Base-by-base conservation (phyloP, 2,329 filamentous ascomycete genomes). In the Akanthomyces lecanii region DNA sequence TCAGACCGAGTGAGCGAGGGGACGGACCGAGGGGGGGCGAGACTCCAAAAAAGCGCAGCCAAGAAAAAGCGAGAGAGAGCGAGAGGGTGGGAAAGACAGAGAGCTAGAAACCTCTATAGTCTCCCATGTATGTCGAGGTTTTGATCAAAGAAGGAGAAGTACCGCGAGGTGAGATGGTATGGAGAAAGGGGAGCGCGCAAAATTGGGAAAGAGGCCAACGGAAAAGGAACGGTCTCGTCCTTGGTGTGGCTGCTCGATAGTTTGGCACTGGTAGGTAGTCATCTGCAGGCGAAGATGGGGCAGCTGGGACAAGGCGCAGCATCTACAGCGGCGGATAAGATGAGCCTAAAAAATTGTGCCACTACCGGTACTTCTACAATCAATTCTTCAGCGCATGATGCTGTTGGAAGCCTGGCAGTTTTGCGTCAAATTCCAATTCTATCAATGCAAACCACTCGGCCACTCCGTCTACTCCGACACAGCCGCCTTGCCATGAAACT, bases 161-260 rank as follows among this genome's bases (percentile, higher is more conserved):
- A 2, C 7, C 38, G 14, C 7, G 12, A 40, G 38, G 14, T 16
- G n/a, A 16, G 42, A 45, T 45, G 42, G 21, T 21, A 45, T 45
- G 42, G 5, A 21, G 42, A 45, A 21, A 14, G 18, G 18, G 42
- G 16, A 45, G n/a, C 42, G 42, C 28, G n/a, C 7, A 45, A 45
- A 45, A n/a, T 8, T 45, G 42, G n/a, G 42, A 45, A 45, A 45
- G 42, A 45, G n/a, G 42, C 38, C 2, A 40, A 40, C 38, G 38
- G 14, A 40, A 40, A 16, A 40, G 50, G 71, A 72, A 36, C 65
- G 64, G 47, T 69, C 67, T 10, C 42, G n/a, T 21, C 16, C 42
- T 44, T 45, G 42, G 18, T 45, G 42, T 45, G 42, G n/a, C n/a
- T 45, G 42, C 16, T 21, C 18, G 7, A 45, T 45, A 8, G 38